phyloP scores from a whole-genome alignment of 805 yeast genomes.

The Scheffersomyces coipomensis region DNA sequence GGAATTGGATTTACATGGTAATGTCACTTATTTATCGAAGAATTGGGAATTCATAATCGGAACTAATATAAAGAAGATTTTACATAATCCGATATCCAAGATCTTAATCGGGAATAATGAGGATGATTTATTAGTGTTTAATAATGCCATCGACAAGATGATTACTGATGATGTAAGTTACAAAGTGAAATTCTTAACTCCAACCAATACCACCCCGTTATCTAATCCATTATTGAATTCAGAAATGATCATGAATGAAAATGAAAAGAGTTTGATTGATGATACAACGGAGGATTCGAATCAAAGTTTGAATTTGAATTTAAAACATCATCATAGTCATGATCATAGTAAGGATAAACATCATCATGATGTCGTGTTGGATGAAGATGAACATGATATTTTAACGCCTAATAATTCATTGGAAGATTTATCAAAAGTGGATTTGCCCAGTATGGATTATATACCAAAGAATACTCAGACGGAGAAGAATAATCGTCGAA shows the following conservation, averaged over 20 bases:
- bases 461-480: not conserved
- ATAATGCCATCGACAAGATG: conserved; percentile 71
- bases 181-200: conserved; percentile 68
- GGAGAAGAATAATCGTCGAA: too few species aligned
- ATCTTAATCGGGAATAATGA: conserved; percentile 61
- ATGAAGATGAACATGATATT: too few species aligned
- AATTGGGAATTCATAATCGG: conserved; percentile 83
- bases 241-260: not conserved
- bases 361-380: too few species aligned
- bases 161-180: conserved; percentile 71
- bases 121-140: conserved; percentile 65
- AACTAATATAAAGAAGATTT: conserved; percentile 53
- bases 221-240: not conserved
- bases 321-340: too few species aligned
- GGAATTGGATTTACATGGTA: conserved; percentile 80
- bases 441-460: not conserved
- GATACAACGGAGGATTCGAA: not conserved
- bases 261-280: too few species aligned
- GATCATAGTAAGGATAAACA: too few species aligned
- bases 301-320: not conserved
- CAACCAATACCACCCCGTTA: conserved; percentile 27
- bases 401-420: not conserved
- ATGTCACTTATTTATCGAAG: conserved; percentile 68
- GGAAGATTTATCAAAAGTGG: not conserved
- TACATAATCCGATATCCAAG: conserved; percentile 55